Evolutionary conservation across 352 stramenopile species (phyloP).

Genomic region (Globisporangium takayamanum): DNA sequence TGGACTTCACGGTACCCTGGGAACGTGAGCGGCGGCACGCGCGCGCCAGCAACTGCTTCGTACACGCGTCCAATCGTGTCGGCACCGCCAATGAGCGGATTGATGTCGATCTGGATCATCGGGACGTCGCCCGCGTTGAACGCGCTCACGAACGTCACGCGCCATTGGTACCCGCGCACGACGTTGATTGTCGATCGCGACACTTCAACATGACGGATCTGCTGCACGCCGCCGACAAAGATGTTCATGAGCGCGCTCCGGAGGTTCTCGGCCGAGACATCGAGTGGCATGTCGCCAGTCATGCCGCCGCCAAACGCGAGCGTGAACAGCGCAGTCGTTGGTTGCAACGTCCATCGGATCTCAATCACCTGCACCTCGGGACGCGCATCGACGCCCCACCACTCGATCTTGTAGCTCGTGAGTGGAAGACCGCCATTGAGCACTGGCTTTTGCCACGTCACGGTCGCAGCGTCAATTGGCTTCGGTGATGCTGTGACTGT

Average conservation of each 20-base stretch:
- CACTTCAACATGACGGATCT: constrained; percentile 47
- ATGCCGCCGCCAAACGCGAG: constrained; percentile 75
- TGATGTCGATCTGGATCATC: constrained; percentile 52
- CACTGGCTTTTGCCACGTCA: constrained; percentile 66
- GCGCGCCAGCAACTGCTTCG: constrained; percentile 41
- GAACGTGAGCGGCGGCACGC: constrained; percentile 32
- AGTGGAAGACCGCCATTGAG: constrained; percentile 51
- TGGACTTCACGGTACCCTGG: constrained; percentile 69
- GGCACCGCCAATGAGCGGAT: constrained; percentile 13
- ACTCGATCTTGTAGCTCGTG: constrained; percentile 81
- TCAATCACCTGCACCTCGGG: constrained; percentile 83
- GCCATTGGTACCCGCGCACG: constrained; percentile 70
- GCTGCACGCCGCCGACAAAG: constrained; percentile 21
- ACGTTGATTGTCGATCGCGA: constrained; percentile 48
- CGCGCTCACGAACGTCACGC: constrained; percentile 52
- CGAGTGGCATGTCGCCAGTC: constrained; percentile 61
- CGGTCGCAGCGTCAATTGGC: constrained; percentile 50
- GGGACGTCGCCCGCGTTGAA: constrained; percentile 49
- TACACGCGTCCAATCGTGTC: constrained; percentile 37
- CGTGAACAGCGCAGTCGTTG: constrained; percentile 45
- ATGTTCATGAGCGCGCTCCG: constrained; percentile 87
- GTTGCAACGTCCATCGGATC: constrained; percentile 66
- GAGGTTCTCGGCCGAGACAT: constrained; percentile 76
- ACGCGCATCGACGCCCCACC: constrained; percentile 46
- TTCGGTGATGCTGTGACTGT: constrained; percentile 32